Conservation (phyloP, 352 stramenopile genomes). For the Sclerospora graminicola region DNA sequence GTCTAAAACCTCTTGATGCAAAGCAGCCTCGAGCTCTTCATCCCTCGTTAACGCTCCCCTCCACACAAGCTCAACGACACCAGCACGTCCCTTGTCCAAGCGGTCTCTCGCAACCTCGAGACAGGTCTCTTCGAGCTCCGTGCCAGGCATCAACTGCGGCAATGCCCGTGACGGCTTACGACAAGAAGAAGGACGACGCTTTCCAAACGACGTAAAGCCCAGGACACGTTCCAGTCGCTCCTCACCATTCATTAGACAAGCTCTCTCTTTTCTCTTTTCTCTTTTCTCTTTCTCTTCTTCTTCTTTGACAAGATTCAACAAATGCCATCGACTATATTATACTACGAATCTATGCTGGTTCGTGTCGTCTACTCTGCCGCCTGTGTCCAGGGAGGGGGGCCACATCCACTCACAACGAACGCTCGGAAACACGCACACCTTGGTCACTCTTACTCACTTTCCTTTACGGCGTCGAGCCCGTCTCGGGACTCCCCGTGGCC, state of each 20-base stretch:
- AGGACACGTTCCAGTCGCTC: slow-evolving; percentile 31
- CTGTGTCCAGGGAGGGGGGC: slow-evolving; percentile 9
- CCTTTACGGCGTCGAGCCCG: too few relatives aligned
- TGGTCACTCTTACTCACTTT: too few relatives aligned
- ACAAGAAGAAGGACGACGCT: slow-evolving; percentile 9
- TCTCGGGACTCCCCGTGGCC: slow-evolving; percentile 4
- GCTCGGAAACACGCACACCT: slow-evolving; percentile 23
- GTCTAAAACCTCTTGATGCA: too few relatives aligned
- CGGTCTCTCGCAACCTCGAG: not conserved
- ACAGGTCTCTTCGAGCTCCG: slow-evolving; percentile 14
- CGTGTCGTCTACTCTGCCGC: too few relatives aligned
- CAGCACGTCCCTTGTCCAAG: slow-evolving; percentile 11
- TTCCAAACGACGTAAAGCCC: slow-evolving; percentile 60
- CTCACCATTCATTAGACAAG: slow-evolving; percentile 25
- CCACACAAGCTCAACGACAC: slow-evolving; percentile 29
- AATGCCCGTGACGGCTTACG: not conserved
- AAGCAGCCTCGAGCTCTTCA: too few relatives aligned
- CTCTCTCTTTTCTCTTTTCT: not conserved
- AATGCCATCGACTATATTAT: slow-evolving; percentile 34
- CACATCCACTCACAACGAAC: slow-evolving; percentile 14
- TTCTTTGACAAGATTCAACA: not conserved
- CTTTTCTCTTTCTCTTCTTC: not conserved
- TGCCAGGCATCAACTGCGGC: slow-evolving; percentile 29
- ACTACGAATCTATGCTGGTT: slow-evolving; percentile 42
- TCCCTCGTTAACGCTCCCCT: too few relatives aligned